These are phyloP conservation scores for Chaetomiaceae sp. DNA, from an alignment of 2,329 filamentous ascomycete genomes.

Conservation along the genomic window DNA sequence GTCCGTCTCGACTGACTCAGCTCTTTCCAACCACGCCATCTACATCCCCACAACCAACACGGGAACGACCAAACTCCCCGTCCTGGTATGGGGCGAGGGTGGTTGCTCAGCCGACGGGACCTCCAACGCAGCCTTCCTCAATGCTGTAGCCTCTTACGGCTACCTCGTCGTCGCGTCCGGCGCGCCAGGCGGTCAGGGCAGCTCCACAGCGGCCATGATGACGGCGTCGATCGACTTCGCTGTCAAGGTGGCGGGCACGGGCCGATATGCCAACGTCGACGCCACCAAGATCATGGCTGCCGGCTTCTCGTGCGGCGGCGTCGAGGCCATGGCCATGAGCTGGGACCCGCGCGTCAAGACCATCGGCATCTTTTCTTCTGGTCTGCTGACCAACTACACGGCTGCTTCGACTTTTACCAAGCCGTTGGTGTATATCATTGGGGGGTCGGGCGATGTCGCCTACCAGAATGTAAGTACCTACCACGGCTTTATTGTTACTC, in stretches of 20 bases:
- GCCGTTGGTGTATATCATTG: not conserved
- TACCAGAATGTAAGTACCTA: not conserved
- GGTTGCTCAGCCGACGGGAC: not conserved
- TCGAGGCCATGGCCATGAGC: not conserved
- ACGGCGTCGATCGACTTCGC: not conserved
- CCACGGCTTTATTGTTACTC: too few relatives aligned
- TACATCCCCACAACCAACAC: not conserved
- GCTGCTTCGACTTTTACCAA: not conserved
- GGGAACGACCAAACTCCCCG: not conserved
- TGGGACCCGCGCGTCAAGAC: not conserved
- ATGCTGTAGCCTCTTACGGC: not conserved
- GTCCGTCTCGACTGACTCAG: not conserved
- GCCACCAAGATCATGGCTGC: not conserved
- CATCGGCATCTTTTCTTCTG: not conserved
- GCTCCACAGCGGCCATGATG: not conserved
- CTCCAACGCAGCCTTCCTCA: not conserved
- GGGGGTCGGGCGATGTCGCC: not conserved
- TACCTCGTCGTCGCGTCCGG: not conserved
- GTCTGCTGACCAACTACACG: not conserved
- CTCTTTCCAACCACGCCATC: not conserved
- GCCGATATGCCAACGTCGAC: not conserved
- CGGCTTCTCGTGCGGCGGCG: not conserved
- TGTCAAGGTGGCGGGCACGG: not conserved
- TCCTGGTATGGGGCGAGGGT: not conserved
- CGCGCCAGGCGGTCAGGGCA: too few relatives aligned